Evolutionary conservation across 306 rosid species (phyloP), one percentile per base, ranked within the genome.

Genomic region (Lathyrus aphaca): DNA sequence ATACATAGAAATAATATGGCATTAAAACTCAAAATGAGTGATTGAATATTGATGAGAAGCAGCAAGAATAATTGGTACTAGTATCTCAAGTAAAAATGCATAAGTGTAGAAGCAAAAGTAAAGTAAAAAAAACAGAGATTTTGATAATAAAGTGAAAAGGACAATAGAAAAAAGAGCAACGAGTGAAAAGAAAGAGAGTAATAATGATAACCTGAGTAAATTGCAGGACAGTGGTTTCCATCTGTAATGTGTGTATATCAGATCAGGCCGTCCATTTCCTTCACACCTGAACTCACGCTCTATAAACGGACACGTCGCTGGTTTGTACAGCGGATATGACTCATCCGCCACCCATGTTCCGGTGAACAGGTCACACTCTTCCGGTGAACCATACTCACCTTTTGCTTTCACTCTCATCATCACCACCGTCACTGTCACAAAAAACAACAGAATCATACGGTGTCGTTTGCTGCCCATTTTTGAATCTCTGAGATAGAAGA

Each of bases 181-280:
- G 16, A 72, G 62, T 35, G 12, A 37, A 3, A 2, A 12, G 48
- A 14, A 30, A 25, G 76, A 9, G 14, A 5, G 55, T 35, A 5
- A 61, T 11, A 21, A 55, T 16, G 53, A 44, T 44, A 29, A 86
- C 98, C 96, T 90, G 73, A 50, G 56, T 11, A 90, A 74, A 9
- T 84, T 29, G 79, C 94, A 88, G 66, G 74, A 50, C 7, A 72
- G 88, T 48, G 98, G 98, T 37, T 87, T 89, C 98, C 98, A 94
- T 68, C 90, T 77, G 74, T 77, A 94, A 53, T 80, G 82, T 67
- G 92, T 81, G 77, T 77, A 90, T 37, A 75, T 51, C 50, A 42
- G 83, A 59, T 94, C 98, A 0, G 90, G 89, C 3, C 98, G 90
- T 59, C 96, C 97, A 77, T 90, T 94, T 42, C 44, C 64, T 55